phyloP scores from a whole-genome alignment of 2,329 filamentous ascomycete genomes.

The Stachybotrys elegans region DNA sequence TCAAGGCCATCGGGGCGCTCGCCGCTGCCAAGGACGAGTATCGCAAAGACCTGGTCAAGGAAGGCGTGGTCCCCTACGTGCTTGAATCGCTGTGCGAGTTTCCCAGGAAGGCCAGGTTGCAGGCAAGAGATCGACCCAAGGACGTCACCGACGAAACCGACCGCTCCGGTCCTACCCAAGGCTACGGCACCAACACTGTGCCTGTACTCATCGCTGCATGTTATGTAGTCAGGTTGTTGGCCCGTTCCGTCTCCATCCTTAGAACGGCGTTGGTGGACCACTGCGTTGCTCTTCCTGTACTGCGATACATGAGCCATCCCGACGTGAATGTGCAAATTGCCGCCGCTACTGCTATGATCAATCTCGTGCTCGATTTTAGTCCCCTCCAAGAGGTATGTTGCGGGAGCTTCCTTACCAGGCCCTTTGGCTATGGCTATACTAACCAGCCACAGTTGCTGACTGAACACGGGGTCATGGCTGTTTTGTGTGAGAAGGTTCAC shows the following conservation, averaged over 20 bases:
- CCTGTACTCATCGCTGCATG: conserved; percentile 81
- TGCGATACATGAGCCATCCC: conserved; percentile 67
- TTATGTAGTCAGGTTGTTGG: conserved; percentile 73
- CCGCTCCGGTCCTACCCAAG: conserved; percentile 25
- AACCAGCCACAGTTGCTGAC: conserved; percentile 57
- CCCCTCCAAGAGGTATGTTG: conserved; percentile 77
- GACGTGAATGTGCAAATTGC: conserved; percentile 79
- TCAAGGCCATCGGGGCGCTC: conserved; percentile 78
- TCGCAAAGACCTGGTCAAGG: conserved; percentile 74
- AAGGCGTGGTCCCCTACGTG: conserved; percentile 75
- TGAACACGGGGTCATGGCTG: conserved; percentile 66
- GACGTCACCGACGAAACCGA: conserved; percentile 26
- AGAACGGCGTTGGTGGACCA: conserved; percentile 85
- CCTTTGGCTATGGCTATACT: conserved; percentile 9
- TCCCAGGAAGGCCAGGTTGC: conserved; percentile 45
- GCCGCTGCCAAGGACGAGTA: conserved; percentile 78
- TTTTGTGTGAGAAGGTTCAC: conserved; percentile 79
- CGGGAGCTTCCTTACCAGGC: neutral
- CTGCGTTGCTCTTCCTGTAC: conserved; percentile 71
- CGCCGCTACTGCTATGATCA: conserved; percentile 78
- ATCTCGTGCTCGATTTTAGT: conserved; percentile 82
- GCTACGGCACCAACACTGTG: conserved; percentile 69
- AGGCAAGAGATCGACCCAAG: conserved; percentile 34
- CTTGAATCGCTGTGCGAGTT: conserved; percentile 69
- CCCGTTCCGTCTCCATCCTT: conserved; percentile 77